Conservation (phyloP, 345 rosid species). For the Laguncularia racemosa region DNA sequence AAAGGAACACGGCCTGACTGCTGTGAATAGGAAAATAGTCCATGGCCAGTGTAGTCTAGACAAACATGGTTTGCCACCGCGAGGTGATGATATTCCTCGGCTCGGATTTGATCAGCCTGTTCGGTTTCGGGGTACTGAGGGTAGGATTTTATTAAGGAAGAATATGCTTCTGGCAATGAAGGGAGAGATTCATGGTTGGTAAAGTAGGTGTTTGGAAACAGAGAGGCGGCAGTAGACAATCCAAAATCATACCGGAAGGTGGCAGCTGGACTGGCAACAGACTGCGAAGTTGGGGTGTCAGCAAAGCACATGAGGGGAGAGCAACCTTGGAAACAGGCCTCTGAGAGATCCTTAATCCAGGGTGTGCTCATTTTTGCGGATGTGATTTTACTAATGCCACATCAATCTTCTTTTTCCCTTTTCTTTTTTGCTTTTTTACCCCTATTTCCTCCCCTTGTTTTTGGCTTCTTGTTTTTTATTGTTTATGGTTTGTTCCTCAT, state of each 20-base stretch:
- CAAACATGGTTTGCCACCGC: conserved; percentile 36
- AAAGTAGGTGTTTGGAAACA: conserved; percentile 37
- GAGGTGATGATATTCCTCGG: conserved; percentile 57
- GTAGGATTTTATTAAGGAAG: conserved; percentile 34
- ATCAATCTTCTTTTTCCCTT: conserved; percentile 17
- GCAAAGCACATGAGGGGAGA: conserved; percentile 37
- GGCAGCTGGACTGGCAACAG: conserved; percentile 8
- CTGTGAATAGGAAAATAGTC: conserved; percentile 75
- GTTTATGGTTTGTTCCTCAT: not conserved
- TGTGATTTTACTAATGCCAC: too few species aligned
- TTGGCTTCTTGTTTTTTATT: too few species aligned
- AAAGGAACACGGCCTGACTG: conserved; percentile 8
- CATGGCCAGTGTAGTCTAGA: conserved; percentile 57
- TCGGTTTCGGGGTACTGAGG: conserved; percentile 47
- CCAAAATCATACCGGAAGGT: conserved; percentile 35
- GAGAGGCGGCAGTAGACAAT: conserved; percentile 29
- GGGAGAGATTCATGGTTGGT: conserved; percentile 89
- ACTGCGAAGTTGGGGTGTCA: conserved; percentile 3
- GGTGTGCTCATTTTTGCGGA: too few species aligned
- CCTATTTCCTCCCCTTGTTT: too few species aligned
- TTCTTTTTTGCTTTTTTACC: not conserved
- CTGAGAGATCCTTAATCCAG: conserved; percentile 33
- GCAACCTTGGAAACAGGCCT: conserved; percentile 45
- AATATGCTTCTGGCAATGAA: conserved; percentile 42
- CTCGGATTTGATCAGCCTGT: conserved; percentile 56